A percentile compares a stretch with the other conserved stretches of the same genome.
These are phyloP conservation scores for Draba incana DNA, from an alignment of 345 rosid genomes.

Conservation along the genomic window DNA sequence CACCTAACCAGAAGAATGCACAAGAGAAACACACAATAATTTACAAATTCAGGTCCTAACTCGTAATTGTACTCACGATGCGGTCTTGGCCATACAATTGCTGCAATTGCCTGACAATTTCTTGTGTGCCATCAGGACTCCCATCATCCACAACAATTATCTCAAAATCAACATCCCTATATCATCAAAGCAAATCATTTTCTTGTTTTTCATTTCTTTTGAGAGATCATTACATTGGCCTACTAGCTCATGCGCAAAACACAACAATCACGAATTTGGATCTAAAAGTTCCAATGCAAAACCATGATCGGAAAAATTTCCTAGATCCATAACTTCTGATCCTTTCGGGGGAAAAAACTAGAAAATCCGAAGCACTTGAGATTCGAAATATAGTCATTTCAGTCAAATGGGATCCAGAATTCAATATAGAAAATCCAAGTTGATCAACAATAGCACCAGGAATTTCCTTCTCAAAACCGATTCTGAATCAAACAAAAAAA, in stretches of 20 bases:
- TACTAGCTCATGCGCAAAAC: conserved; percentile 22
- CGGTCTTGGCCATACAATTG: conserved; percentile 77
- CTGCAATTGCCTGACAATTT: conserved; percentile 79
- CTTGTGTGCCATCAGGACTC: conserved; percentile 98
- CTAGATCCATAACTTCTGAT: conserved; percentile 13
- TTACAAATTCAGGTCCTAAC: conserved; percentile 10
- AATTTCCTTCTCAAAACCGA: neutral
- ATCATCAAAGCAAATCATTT: conserved; percentile 16
- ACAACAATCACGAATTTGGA: conserved; percentile 23
- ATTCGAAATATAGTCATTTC: conserved; percentile 3
- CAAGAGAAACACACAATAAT: neutral
- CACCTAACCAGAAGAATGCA: conserved; percentile 6
- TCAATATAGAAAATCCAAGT: conserved; percentile 13
- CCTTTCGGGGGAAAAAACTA: neutral
- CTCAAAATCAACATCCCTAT: conserved; percentile 83
- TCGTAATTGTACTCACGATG: conserved; percentile 54
- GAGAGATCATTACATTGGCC: neutral
- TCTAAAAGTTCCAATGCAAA: conserved; percentile 1
- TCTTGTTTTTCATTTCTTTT: neutral
- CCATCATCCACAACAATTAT: conserved; percentile 94
- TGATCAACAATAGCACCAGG: neutral
- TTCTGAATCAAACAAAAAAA: neutral
- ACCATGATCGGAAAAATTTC: conserved; percentile 7
- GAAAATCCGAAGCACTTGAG: neutral
- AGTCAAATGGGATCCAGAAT: conserved; percentile 27